Conservation (phyloP, 352 stramenopile genomes). For the Phytophthora tentaculata region DNA sequence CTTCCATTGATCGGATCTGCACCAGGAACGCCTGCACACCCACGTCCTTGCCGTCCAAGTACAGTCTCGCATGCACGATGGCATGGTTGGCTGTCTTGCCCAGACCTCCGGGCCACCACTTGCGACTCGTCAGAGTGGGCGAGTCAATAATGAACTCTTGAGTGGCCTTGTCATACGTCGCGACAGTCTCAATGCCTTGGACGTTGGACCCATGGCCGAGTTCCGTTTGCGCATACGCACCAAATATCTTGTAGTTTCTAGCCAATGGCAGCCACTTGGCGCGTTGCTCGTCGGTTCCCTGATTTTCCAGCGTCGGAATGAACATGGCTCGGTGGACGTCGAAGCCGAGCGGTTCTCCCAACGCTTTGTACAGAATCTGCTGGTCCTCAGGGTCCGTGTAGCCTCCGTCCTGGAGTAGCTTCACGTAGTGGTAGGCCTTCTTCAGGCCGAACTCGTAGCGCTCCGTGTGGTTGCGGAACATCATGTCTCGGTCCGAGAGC, state of each 20-base stretch:
- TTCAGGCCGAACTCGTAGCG: conserved; percentile 37
- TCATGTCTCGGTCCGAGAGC: conserved; percentile 38
- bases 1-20: conserved; percentile 32
- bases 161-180: conserved; percentile 70
- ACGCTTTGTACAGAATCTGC: conserved; percentile 29
- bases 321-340: conserved; percentile 40
- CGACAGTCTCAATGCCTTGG: conserved; percentile 39
- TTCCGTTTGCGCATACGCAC: conserved; percentile 41
- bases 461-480: conserved; percentile 39
- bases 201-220: conserved; percentile 44
- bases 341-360: conserved; percentile 27
- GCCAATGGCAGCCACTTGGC: conserved; percentile 36
- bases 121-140: conserved; percentile 93
- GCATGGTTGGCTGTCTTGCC: conserved; percentile 44
- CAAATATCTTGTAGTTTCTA: conserved; percentile 35
- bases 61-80: conserved; percentile 37
- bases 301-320: conserved; percentile 37
- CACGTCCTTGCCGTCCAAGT: conserved; percentile 33
- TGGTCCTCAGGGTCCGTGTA: conserved; percentile 28
- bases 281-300: conserved; percentile 30
- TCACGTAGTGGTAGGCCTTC: conserved; percentile 35
- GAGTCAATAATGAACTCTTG: conserved; percentile 96
- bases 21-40: conserved; percentile 40
- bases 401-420: conserved; percentile 24
- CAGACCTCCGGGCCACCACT: conserved; percentile 93